Conservation (phyloP, 768 basidiomycete genomes). For the Tubosaeta sp. region DNA sequence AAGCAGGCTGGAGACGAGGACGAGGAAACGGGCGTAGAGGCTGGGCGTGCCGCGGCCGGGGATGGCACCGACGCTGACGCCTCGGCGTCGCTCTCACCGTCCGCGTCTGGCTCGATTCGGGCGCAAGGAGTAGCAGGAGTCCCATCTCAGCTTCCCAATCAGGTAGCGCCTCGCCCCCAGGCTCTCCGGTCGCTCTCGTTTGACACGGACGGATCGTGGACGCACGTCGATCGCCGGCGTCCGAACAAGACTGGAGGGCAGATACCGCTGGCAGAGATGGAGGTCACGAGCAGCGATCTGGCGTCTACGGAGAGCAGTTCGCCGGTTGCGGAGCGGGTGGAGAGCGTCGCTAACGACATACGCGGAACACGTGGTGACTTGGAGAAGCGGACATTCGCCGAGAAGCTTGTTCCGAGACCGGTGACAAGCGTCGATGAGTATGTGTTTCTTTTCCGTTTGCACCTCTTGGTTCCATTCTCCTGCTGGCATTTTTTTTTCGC, state of each 20-base stretch:
- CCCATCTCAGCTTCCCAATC: constrained; percentile 21
- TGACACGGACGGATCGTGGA: constrained; percentile 66
- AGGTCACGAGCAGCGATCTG: constrained; percentile 45
- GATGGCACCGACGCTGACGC: constrained; percentile 18
- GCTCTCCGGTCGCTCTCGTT: constrained; percentile 12
- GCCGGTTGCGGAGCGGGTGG: constrained; percentile 31
- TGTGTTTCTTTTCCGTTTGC: constrained; percentile 22
- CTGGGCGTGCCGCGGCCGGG: constrained; percentile 1
- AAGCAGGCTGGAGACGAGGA: neutral
- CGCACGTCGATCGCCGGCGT: constrained; percentile 53
- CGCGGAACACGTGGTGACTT: constrained; percentile 22
- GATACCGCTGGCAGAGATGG: constrained; percentile 30
- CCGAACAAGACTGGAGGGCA: constrained; percentile 7
- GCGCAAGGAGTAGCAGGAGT: neutral
- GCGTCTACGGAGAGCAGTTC: constrained; percentile 49
- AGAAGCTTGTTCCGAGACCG: constrained; percentile 61
- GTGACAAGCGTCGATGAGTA: constrained; percentile 72
- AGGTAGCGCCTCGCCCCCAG: constrained; percentile 4
- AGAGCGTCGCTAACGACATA: constrained; percentile 31
- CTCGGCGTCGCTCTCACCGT: constrained; percentile 6
- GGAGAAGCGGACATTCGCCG: constrained; percentile 48
- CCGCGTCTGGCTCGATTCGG: neutral
- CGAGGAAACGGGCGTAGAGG: constrained; percentile 12
- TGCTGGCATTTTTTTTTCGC: no score
- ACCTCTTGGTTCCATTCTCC: no score